Base-by-base conservation (phyloP, 768 basidiomycete species). In the Coprinellus micaceus region DNA sequence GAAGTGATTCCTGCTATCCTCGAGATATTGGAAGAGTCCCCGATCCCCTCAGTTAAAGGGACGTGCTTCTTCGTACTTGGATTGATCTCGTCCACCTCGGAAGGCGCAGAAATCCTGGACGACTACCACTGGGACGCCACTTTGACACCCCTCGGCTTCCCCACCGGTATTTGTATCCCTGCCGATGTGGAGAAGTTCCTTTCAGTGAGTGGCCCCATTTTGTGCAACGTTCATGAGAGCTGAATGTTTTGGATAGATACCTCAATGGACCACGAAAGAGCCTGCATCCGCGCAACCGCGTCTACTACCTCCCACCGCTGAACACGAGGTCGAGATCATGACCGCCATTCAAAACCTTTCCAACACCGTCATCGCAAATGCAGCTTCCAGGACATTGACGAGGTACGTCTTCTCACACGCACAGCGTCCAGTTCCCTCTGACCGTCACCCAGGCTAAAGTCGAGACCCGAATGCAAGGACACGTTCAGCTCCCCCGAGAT, bases 31-130 rank as follows among this genome's bases (percentile, higher is more conserved):
- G 91, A 93, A 64, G 80, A 89, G 56, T 97, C 95, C 1, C 80
- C 82, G 1, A 88, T 98, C 53, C 85, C 96, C 28, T 97, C 94
- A 4, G 86, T 98, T 26, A 78, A 93, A 78, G 97, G 96, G 96
- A 98, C 97, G 2, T 96, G 94, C 66, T 98, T 95, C 75, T 98
- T 93, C 63, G 92, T 97, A 4, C 77, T 99, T 7, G 95, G 95
- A 1, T 77, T 98, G 46, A 88, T 98, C 50, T 94, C 95, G 2
- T 89, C 90, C 0, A 98, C 96, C 0, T 81, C 84, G 2, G 88
- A 93, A 74, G 97, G 97, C 2, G 89, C 93, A 2, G 96, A 98
- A 69, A 86, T 98, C 52, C 72, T 99, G 26, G 90, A 92, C 51
- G 96, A 98, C 63, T 91, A 88, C 65, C 80, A 86, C 9, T 99